Evolutionary conservation across 1,139 yeast genomes (phyloP), one percentile per base, ranked within the genome.

Genomic region (Pneumocystis canis): DNA sequence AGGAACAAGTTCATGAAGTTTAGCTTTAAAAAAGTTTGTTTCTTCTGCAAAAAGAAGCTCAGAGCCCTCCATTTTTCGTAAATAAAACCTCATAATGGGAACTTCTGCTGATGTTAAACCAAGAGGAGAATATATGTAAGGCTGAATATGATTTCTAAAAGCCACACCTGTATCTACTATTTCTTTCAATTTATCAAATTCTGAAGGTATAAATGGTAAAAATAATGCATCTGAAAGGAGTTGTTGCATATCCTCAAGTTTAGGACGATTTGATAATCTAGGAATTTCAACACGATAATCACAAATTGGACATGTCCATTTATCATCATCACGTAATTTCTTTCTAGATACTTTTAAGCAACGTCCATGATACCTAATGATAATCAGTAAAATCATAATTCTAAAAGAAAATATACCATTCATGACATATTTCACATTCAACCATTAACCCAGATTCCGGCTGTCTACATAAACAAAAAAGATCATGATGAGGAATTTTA

Each of bases 381-480:
- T 25, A 7, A 25, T 47, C 7, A 20, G 28, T 5, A 20, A 57
- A 9, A 20, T 57, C 3, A 20, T 30, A 30, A 57, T 30, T 11
- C 20, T 16, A 35, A 33, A 30, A 1, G 14, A 57, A 28, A 30
- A 35, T 37, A 71, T 82, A 88, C 94, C 94, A 86, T 70, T 87
- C 95, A 62, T 81, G 79, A 72, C 96, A 88, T 35, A 72, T 73
- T 66, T 85, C 94, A 74, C 96, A 89, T 68, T 84, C 88, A 60
- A 87, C 81, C 95, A 88, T 87, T 58, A 74, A 70, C 1, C 89
- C 92, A 64, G 78, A 79, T 69, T 87, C 95, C 30, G 76, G 75
- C 64, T 79, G 81, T 58, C 95, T 80, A 72, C 96, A 88, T 61
- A 84, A 73, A 71, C 96, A 88, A 70, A 84, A 87, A 28, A 70